Conservation (phyloP, 2,329 filamentous ascomycete genomes). For the Calonectria honghensis region DNA sequence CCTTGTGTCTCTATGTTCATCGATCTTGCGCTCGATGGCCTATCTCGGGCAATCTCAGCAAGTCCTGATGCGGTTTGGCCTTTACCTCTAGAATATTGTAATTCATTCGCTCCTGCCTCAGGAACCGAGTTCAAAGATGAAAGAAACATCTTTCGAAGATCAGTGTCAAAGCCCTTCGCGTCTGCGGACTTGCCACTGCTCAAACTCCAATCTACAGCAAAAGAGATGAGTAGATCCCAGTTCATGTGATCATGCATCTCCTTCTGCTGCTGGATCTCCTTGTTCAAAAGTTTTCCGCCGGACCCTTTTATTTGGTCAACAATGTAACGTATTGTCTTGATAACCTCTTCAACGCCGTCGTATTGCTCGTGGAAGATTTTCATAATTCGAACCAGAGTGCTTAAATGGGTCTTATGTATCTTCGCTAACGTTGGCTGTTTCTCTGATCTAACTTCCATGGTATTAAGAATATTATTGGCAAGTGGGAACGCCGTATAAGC, state of each 20-base stretch:
- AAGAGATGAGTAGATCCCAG: conserved; percentile 8
- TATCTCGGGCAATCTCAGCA: neutral
- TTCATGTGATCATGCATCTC: neutral
- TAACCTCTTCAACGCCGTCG: conserved; percentile 15
- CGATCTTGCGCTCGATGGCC: neutral
- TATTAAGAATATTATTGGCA: conserved; percentile 1
- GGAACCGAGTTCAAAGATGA: neutral
- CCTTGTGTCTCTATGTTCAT: no score
- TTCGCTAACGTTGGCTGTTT: conserved; percentile 4
- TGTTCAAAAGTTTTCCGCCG: no score
- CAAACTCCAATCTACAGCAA: conserved; percentile 27
- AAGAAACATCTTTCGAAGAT: neutral
- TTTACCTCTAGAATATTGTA: neutral
- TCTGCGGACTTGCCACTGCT: conserved; percentile 10
- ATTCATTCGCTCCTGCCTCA: neutral
- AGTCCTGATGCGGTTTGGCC: neutral
- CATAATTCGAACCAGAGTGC: neutral
- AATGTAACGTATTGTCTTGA: conserved; percentile 8
- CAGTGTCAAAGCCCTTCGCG: neutral
- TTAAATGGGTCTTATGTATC: conserved; percentile 8
- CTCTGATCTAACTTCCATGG: neutral
- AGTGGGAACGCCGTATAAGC: conserved; percentile 23
- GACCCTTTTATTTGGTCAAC: neutral
- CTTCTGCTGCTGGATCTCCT: neutral
- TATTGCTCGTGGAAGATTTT: conserved; percentile 29